Conservation (phyloP, 2,329 filamentous ascomycete species). For the Calonectria pseudoturangicola region DNA sequence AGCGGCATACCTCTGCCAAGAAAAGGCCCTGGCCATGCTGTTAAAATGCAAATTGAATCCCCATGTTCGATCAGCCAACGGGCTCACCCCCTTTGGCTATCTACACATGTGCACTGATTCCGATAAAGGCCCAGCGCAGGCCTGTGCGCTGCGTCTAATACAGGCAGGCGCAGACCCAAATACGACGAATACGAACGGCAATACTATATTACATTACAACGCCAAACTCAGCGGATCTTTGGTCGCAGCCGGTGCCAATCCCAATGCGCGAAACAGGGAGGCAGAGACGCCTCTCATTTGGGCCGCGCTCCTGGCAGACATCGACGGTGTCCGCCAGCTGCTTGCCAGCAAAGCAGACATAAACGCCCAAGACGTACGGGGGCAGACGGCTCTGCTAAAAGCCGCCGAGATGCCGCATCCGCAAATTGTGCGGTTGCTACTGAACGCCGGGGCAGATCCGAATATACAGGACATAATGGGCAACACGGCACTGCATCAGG, state of each 20-base stretch:
- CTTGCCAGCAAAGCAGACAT: background rate
- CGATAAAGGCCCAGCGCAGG: background rate
- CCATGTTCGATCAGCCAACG: background rate
- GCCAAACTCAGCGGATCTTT: background rate
- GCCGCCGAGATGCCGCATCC: background rate
- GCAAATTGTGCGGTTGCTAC: conserved; percentile 2
- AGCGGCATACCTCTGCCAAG: conserved; percentile 6
- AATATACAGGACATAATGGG: background rate
- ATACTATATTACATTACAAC: conserved; percentile 9
- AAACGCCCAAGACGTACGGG: background rate
- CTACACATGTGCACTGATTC: background rate
- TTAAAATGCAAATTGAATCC: background rate
- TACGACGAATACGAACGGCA: conserved; percentile 9
- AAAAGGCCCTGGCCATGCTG: background rate
- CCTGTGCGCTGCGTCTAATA: background rate
- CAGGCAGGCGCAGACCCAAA: conserved; percentile 7
- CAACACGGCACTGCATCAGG: conserved; percentile 10
- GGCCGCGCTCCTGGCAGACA: background rate
- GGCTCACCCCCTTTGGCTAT: background rate
- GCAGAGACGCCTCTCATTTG: conserved; percentile 5
- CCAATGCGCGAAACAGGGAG: conserved; percentile 6
- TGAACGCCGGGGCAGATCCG: background rate
- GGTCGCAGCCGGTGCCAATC: background rate
- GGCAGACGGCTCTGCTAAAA: conserved; percentile 10
- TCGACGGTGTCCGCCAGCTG: background rate